A percentile compares a stretch with the other conserved stretches of the same genome.
phyloP scores from a whole-genome alignment of 2,329 filamentous ascomycete genomes.

The Malbranchea zuffiana region DNA sequence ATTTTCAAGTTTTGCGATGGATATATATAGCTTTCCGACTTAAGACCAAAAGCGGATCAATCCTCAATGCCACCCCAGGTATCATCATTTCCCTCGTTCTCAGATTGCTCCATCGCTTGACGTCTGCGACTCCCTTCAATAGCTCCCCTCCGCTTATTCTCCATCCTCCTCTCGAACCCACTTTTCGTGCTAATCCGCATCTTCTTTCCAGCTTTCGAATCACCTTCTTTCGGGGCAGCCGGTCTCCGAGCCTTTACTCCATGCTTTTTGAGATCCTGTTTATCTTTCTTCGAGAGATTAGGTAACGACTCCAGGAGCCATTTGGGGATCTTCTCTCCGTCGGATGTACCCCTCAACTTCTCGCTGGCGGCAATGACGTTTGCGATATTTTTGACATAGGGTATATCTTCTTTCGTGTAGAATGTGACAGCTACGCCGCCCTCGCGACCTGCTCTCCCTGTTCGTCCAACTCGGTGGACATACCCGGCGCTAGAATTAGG shows the following conservation, averaged over 20 bases:
- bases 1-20: neutral
- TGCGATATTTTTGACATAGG: constrained; percentile 78
- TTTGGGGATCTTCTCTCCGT: constrained; percentile 55
- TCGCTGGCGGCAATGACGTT: constrained; percentile 84
- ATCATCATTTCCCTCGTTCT: constrained; percentile 19
- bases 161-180: constrained; percentile 37
- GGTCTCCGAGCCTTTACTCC: constrained; percentile 64
- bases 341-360: constrained; percentile 47
- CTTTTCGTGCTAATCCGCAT: constrained; percentile 60
- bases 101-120: constrained; percentile 18
- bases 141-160: constrained; percentile 38
- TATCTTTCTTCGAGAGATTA: constrained; percentile 69
- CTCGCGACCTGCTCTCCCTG: constrained; percentile 73
- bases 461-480: constrained; percentile 85
- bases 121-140: constrained; percentile 32
- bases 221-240: constrained; percentile 26
- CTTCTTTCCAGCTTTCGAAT: constrained; percentile 36
- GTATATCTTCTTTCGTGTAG: constrained; percentile 91
- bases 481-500: constrained; percentile 83
- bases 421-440: constrained; percentile 87
- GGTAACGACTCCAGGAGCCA: constrained; percentile 87
- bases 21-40: neutral
- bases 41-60: constrained; percentile 17
- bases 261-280: constrained; percentile 67
- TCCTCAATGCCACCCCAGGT: constrained; percentile 33